Conservation (phyloP, 2,329 filamentous ascomycete species). For the Paraconiothyrium sp. region DNA sequence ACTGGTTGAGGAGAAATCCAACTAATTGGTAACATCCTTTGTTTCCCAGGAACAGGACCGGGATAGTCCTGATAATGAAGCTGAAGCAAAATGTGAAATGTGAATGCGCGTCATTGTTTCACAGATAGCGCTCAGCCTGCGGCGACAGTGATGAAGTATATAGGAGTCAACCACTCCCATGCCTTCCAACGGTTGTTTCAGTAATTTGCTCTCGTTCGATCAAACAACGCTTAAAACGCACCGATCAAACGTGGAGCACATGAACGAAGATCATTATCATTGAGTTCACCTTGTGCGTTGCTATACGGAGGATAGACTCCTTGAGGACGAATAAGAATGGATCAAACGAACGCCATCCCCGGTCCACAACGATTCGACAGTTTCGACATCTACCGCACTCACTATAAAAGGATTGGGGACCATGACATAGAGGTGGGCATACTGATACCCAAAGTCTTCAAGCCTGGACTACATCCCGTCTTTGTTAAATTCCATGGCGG, state of each 20-base stretch:
- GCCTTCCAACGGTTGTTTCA: too few species aligned
- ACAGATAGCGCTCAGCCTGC: not conserved
- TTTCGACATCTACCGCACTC: slow-evolving; percentile 52
- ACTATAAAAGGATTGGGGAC: slow-evolving; percentile 53
- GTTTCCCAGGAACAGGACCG: not conserved
- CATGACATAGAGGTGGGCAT: slow-evolving; percentile 51
- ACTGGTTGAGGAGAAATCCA: not conserved
- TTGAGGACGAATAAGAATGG: not conserved
- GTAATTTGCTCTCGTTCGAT: too few species aligned
- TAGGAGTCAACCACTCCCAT: not conserved
- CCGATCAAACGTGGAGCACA: too few species aligned
- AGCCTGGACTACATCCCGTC: slow-evolving; percentile 49
- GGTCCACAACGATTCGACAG: slow-evolving; percentile 44
- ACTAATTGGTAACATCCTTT: not conserved
- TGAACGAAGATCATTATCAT: too few species aligned
- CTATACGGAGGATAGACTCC: not conserved
- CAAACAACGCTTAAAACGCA: too few species aligned
- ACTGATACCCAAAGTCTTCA: slow-evolving; percentile 51
- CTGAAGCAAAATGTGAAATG: not conserved
- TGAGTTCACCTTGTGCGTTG: too few species aligned
- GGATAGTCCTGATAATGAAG: not conserved
- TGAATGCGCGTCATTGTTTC: not conserved
- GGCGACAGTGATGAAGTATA: not conserved
- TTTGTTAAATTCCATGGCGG: slow-evolving; percentile 58
- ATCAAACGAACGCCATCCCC: slow-evolving; percentile 22